Evolutionary conservation across 164 flowering plant genomes (phyloP).

Genomic region (Vitis labrusca): DNA sequence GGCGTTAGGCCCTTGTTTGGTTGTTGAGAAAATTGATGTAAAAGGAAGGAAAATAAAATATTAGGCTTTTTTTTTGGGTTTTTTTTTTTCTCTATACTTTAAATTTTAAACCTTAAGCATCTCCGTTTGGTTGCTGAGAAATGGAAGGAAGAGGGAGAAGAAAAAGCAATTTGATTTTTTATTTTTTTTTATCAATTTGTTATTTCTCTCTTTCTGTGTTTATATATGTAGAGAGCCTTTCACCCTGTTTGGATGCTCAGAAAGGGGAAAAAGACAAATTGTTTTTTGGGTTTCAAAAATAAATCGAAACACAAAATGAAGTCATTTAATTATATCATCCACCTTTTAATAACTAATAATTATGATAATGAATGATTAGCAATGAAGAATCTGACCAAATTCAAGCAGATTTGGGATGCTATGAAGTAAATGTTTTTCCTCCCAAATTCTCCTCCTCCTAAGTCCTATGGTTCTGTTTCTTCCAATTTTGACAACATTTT

Average conservation of each 20-base stretch:
- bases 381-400: no score
- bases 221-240: neutral
- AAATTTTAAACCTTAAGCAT: neutral
- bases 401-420: no score
- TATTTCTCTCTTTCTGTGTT: neutral
- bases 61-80: neutral
- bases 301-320: neutral
- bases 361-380: no score
- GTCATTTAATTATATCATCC: no score
- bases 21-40: neutral
- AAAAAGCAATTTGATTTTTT: no score
- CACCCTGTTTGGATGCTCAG: no score
- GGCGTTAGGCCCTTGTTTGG: neutral
- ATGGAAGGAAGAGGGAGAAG: neutral
- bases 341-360: no score
- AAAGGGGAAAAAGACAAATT: neutral
- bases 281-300: neutral
- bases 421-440: no score
- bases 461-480: neutral
- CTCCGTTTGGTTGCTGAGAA: constrained; percentile 1
- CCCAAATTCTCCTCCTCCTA: no score
- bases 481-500: neutral
- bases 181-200: no score
- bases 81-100: neutral
- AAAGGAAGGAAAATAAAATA: neutral